A percentile compares a stretch with the other conserved stretches of the same genome.
phyloP scores from a whole-genome alignment of 495 filamentous ascomycete genomes.

The Penicillium lagena region DNA sequence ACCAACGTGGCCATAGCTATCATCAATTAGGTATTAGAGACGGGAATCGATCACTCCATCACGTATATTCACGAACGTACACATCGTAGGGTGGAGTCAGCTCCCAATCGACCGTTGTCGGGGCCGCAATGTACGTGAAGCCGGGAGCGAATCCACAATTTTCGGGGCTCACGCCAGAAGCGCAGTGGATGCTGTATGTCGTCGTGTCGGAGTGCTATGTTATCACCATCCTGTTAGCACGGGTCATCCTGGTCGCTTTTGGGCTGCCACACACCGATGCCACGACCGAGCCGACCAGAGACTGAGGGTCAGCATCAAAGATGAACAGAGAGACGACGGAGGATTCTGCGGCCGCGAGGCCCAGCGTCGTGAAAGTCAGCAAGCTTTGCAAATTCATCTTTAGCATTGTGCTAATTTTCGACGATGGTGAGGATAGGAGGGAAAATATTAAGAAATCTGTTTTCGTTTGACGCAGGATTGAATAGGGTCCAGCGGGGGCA shows the following conservation, averaged over 20 bases:
- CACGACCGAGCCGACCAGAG: constrained; percentile 34
- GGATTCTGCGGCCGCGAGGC: constrained; percentile 22
- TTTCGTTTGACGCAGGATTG: too few relatives aligned
- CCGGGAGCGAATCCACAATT: constrained; percentile 31
- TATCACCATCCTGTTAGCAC: neutral
- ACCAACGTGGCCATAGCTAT: constrained; percentile 18
- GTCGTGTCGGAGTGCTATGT: constrained; percentile 27
- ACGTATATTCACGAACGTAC: constrained; percentile 4
- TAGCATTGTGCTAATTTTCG: too few relatives aligned
- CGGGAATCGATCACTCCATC: neutral
- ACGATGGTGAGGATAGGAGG: too few relatives aligned
- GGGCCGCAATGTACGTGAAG: constrained; percentile 22
- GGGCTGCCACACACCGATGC: constrained; percentile 12
- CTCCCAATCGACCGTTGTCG: constrained; percentile 14
- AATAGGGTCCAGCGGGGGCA: too few relatives aligned
- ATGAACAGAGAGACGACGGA: constrained; percentile 30
- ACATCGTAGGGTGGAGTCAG: constrained; percentile 6
- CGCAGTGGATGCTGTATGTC: constrained; percentile 35
- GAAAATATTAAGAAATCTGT: too few relatives aligned
- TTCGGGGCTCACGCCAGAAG: constrained; percentile 16
- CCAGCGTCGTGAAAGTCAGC: neutral
- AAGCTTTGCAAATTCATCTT: too few relatives aligned
- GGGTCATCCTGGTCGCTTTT: neutral
- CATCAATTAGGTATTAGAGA: neutral
- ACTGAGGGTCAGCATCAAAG: constrained; percentile 23